Conservation (phyloP, 2,329 filamentous ascomycete genomes). For the Pestalotiopsis sp. region DNA sequence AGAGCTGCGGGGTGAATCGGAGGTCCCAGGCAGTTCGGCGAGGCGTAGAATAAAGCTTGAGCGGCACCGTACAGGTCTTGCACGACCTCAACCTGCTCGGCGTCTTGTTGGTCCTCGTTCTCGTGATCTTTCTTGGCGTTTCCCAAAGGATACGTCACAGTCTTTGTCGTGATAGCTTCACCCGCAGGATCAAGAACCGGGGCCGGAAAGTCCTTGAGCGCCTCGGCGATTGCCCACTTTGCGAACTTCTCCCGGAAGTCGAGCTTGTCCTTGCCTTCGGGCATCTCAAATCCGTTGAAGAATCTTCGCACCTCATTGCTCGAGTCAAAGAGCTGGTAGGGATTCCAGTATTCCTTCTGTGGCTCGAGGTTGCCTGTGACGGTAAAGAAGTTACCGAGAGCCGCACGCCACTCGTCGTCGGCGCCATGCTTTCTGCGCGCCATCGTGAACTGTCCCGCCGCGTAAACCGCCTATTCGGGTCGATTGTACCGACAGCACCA, state of each 20-base stretch:
- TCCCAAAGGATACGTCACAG: background rate
- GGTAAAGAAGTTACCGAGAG: background rate
- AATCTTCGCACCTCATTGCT: background rate
- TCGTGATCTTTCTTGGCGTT: background rate
- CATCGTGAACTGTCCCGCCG: background rate
- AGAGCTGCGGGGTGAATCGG: conserved; percentile 24
- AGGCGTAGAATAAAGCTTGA: conserved; percentile 26
- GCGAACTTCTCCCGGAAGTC: conserved; percentile 21
- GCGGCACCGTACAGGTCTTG: conserved; percentile 23
- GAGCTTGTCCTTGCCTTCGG: background rate
- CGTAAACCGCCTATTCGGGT: too few species aligned
- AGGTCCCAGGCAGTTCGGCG: conserved; percentile 28
- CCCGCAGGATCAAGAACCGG: conserved; percentile 20
- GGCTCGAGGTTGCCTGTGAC: background rate
- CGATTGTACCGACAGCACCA: too few species aligned
- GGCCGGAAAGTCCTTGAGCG: conserved; percentile 17
- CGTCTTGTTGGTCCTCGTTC: conserved; percentile 6
- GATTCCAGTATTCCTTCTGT: background rate
- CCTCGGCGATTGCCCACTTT: conserved; percentile 22
- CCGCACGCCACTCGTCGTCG: background rate
- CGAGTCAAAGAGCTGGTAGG: background rate
- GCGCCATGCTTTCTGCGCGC: background rate
- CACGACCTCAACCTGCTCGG: conserved; percentile 12
- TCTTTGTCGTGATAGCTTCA: conserved; percentile 21
- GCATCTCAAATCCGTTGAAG: background rate